phyloP scores from a whole-genome alignment of 306 rosid genomes.

The Abrus precatorius region DNA sequence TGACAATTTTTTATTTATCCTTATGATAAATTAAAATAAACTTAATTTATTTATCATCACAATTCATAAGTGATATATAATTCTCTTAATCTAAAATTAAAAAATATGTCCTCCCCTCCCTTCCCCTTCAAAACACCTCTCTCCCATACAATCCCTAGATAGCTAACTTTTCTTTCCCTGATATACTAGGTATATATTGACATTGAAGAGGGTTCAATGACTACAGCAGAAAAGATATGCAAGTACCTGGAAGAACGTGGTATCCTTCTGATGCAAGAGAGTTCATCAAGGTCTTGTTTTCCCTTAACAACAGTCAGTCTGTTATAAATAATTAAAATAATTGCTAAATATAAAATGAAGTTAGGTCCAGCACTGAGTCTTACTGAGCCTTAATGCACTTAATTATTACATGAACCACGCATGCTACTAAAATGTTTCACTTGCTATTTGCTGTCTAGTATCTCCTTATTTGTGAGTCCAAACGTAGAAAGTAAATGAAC shows the following conservation, averaged over 20 bases:
- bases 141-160: too few species aligned
- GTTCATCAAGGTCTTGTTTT: slow-evolving; percentile 69
- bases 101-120: too few species aligned
- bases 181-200: slow-evolving; percentile 66
- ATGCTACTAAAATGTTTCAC: slow-evolving; percentile 4
- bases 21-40: neutral
- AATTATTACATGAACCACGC: neutral
- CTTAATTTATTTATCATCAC: too few species aligned
- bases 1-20: neutral
- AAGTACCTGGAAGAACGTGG: slow-evolving; percentile 72
- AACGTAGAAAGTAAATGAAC: slow-evolving; percentile 11
- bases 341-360: slow-evolving; percentile 13
- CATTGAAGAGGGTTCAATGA: slow-evolving; percentile 60
- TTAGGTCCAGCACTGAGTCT: neutral
- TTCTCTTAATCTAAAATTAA: too few species aligned
- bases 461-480: slow-evolving; percentile 7
- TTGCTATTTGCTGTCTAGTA: slow-evolving; percentile 4
- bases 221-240: slow-evolving; percentile 62
- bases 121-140: too few species aligned
- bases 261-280: slow-evolving; percentile 61
- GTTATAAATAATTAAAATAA: slow-evolving; percentile 27
- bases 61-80: too few species aligned
- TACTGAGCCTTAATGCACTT: slow-evolving; percentile 11
- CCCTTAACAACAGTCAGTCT: slow-evolving; percentile 38
- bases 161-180: slow-evolving; percentile 11